Evolutionary conservation across 2,329 filamentous ascomycete species (phyloP).

Genomic region (Pseudohalonectria lignicola): DNA sequence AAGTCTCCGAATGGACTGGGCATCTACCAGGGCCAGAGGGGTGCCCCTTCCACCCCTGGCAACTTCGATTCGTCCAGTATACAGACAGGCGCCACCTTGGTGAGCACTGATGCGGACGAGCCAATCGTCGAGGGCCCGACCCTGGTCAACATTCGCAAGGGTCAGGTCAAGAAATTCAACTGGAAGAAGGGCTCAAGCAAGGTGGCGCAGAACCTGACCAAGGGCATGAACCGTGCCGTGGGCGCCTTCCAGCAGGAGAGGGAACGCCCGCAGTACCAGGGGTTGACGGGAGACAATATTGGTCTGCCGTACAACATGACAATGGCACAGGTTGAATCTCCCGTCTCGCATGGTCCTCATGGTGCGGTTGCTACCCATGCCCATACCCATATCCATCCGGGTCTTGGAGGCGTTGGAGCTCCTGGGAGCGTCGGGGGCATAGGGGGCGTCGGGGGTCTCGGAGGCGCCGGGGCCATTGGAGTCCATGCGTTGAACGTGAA

Average conservation of each 20-base stretch:
- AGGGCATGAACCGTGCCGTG: conserved; percentile 88
- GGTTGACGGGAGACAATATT: conserved; percentile 51
- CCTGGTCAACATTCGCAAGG: conserved; percentile 89
- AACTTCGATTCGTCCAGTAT: conserved; percentile 43
- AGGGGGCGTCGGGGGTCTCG: too few species aligned
- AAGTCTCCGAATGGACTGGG: conserved; percentile 43
- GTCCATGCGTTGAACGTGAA: too few species aligned
- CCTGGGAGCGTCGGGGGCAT: conserved; percentile 10
- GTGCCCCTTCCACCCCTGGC: conserved; percentile 35
- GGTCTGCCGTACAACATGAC: conserved; percentile 64
- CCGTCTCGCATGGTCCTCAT: conserved; percentile 12
- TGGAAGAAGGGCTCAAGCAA: conserved; percentile 97
- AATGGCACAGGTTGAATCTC: conserved; percentile 40
- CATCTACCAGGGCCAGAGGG: conserved; percentile 41
- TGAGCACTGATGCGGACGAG: conserved; percentile 56
- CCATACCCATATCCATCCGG: too few species aligned
- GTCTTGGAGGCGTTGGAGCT: too few species aligned
- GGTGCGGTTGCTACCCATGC: too few species aligned
- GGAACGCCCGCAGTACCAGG: conserved; percentile 37
- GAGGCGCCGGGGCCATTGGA: conserved; percentile 14
- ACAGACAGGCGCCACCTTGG: conserved; percentile 45
- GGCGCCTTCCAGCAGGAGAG: conserved; percentile 55
- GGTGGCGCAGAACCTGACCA: conserved; percentile 86
- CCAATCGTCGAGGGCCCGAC: conserved; percentile 68
- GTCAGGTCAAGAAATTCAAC: conserved; percentile 91